Evolutionary conservation across 805 yeast genomes (phyloP).

Genomic region (Tetrapisispora fleetii): DNA sequence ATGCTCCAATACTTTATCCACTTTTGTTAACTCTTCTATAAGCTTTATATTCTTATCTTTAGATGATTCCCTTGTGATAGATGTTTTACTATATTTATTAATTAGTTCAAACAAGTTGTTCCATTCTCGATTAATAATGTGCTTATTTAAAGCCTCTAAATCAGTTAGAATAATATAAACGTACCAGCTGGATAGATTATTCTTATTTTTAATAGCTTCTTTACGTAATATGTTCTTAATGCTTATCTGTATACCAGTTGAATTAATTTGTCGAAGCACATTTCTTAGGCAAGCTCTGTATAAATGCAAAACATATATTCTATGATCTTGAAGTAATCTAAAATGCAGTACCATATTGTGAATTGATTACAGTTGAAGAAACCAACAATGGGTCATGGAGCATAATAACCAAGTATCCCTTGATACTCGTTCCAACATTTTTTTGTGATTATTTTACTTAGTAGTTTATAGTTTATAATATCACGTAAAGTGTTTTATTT

Average conservation of each 20-base stretch:
- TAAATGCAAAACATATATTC: constrained; percentile 20
- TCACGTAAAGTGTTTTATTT: no score
- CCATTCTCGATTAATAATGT: constrained; percentile 3
- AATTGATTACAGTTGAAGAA: not conserved
- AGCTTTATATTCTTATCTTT: not conserved
- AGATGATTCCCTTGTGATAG: not conserved
- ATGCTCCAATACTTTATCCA: not conserved
- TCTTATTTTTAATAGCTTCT: constrained; percentile 9
- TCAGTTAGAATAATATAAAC: constrained; percentile 10
- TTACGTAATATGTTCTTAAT: constrained; percentile 6
- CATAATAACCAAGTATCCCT: no score
- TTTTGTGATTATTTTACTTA: no score
- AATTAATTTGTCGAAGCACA: constrained; percentile 8
- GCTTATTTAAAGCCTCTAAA: constrained; percentile 10
- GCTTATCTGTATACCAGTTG: constrained; percentile 9
- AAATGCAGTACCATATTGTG: constrained; percentile 25
- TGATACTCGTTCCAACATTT: no score
- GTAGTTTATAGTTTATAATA: no score
- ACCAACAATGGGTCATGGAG: no score
- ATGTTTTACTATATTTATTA: not conserved
- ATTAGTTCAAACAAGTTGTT: not conserved
- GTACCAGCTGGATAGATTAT: constrained; percentile 22
- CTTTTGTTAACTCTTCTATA: no score
- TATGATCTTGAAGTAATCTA: constrained; percentile 21
- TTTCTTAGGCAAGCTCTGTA: constrained; percentile 27